A percentile compares a stretch with the other conserved stretches of the same genome.
Evolutionary conservation across 1,139 yeast species (phyloP).

Genomic region (Debaryomycetaceae sp.): DNA sequence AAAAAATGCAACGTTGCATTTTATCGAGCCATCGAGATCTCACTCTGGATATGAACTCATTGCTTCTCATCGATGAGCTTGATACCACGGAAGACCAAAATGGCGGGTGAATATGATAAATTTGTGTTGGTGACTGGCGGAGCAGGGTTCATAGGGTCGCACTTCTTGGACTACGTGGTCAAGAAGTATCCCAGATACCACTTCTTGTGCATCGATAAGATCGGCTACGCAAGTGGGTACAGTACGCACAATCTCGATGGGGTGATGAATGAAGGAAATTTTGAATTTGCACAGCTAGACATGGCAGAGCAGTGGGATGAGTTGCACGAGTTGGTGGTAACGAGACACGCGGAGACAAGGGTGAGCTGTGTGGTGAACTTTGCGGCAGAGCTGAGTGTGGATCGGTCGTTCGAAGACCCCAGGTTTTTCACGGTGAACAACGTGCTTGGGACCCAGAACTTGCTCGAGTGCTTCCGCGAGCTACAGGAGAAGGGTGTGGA

Average conservation of each 20-base stretch:
- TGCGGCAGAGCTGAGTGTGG: conserved; percentile 62
- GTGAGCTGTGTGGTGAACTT: conserved; percentile 37
- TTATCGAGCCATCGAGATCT: background rate
- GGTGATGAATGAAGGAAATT: conserved; percentile 19
- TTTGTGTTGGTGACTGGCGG: conserved; percentile 53
- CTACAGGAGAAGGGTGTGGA: conserved; percentile 2
- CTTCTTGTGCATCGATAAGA: conserved; percentile 48
- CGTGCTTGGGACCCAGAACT: conserved; percentile 46
- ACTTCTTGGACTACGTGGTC: conserved; percentile 42
- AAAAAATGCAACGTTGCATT: conserved; percentile 15
- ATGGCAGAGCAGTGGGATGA: conserved; percentile 24
- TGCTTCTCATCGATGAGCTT: no score
- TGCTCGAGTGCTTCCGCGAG: conserved; percentile 36
- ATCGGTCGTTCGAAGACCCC: conserved; percentile 48
- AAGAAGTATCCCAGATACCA: conserved; percentile 32
- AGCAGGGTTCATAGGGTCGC: conserved; percentile 58
- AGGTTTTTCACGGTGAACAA: conserved; percentile 46
- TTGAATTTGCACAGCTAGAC: conserved; percentile 32
- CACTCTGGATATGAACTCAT: no score
- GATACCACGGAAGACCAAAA: no score
- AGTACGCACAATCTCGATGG: conserved; percentile 20
- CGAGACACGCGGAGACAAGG: background rate
- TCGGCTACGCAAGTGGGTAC: conserved; percentile 31
- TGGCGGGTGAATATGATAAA: conserved; percentile 9
- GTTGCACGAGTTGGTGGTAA: conserved; percentile 11